A percentile compares a stretch with the other conserved stretches of the same genome.
phyloP scores from a whole-genome alignment of 768 basidiomycete genomes.

The Boletus rubescentipes region DNA sequence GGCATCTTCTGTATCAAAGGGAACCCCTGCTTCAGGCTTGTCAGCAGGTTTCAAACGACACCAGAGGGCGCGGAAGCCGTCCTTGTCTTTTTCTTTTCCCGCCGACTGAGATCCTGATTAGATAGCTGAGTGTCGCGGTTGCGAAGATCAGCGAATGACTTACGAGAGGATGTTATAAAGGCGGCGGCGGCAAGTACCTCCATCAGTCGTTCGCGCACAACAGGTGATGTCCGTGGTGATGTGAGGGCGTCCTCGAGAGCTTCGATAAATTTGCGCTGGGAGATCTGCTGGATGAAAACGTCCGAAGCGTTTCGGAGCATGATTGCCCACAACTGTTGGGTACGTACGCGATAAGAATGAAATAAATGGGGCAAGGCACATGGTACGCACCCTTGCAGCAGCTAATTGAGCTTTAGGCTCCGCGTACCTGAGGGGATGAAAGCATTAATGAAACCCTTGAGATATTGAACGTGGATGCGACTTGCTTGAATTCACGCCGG shows the following conservation, averaged over 20 bases:
- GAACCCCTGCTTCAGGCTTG: conserved; percentile 82
- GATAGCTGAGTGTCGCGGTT: neutral
- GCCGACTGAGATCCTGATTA: conserved; percentile 18
- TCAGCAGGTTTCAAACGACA: conserved; percentile 73
- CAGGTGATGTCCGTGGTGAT: conserved; percentile 66
- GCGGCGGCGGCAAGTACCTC: conserved; percentile 84
- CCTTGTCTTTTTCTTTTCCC: conserved; percentile 38
- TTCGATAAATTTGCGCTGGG: conserved; percentile 75
- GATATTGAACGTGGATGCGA: conserved; percentile 1
- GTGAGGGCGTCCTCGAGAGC: conserved; percentile 72
- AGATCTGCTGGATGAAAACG: conserved; percentile 66
- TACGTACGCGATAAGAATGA: neutral
- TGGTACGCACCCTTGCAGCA: conserved; percentile 62
- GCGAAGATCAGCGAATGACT: neutral
- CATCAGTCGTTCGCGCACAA: conserved; percentile 75
- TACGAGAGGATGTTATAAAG: conserved; percentile 40
- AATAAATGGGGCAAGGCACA: neutral
- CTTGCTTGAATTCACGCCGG: conserved; percentile 82
- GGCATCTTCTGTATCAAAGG: conserved; percentile 74
- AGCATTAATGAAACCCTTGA: conserved; percentile 4
- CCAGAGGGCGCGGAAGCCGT: conserved; percentile 74
- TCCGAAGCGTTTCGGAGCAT: conserved; percentile 82
- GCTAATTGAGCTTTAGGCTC: conserved; percentile 74
- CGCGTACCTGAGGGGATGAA: conserved; percentile 51
- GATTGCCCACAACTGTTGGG: conserved; percentile 76